A percentile compares a stretch with the other conserved stretches of the same genome.
Conservation (phyloP, 2,329 filamentous ascomycete genomes). For the Westerdykella sp. region DNA sequence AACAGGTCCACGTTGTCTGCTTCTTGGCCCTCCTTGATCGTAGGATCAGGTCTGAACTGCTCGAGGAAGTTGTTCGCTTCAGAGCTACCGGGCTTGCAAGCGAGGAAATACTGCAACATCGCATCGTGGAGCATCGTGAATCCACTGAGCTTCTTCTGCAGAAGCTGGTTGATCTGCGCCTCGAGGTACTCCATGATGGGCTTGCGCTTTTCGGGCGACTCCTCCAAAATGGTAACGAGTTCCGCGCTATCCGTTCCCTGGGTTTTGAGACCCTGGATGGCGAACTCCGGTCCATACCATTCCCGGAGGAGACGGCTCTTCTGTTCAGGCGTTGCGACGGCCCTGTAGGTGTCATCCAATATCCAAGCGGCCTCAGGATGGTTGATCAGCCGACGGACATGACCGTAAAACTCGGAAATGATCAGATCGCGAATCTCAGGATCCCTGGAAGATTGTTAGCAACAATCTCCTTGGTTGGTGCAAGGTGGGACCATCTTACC, state of each 20-base stretch:
- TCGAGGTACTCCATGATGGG: conserved; percentile 81
- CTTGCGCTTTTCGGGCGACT: conserved; percentile 75
- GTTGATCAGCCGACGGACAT: conserved; percentile 87
- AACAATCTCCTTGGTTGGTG: conserved; percentile 1
- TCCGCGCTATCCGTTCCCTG: conserved; percentile 55
- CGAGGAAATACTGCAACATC: conserved; percentile 93
- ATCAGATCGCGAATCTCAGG: conserved; percentile 80
- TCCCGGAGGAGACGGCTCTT: conserved; percentile 80
- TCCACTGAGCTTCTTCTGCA: conserved; percentile 94
- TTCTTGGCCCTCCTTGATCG: conserved; percentile 51
- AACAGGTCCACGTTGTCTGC: conserved; percentile 57
- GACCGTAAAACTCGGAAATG: conserved; percentile 89
- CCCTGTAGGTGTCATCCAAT: conserved; percentile 90
- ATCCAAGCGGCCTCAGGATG: conserved; percentile 98
- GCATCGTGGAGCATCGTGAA: conserved; percentile 98
- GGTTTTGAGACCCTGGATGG: conserved; percentile 58
- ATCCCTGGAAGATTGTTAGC: conserved; percentile 48
- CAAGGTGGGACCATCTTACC: conserved; percentile 21
- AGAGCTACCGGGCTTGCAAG: conserved; percentile 66
- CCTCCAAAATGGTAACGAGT: conserved; percentile 66
- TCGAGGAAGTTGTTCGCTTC: conserved; percentile 86
- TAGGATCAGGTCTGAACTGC: conserved; percentile 84
- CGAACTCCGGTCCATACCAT: conserved; percentile 95
- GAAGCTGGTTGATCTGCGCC: conserved; percentile 81
- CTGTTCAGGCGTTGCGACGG: conserved; percentile 77